Evolutionary conservation across 2,329 filamentous ascomycete genomes (phyloP), one percentile per base, ranked within the genome.

Genomic region (Magnaporthales sp.): DNA sequence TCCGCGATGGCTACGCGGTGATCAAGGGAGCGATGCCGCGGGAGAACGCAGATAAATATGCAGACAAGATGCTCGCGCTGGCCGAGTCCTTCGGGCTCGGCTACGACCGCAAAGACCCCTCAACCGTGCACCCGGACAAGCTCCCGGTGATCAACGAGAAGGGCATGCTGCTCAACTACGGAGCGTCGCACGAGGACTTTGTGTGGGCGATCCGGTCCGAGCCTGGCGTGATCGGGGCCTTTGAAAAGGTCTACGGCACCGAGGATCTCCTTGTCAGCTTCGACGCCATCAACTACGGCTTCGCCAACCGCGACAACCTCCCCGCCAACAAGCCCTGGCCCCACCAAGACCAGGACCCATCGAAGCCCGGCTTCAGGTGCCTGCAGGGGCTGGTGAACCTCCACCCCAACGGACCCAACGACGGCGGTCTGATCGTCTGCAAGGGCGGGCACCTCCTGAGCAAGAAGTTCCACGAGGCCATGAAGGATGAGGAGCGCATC

Each of bases 231-330:
- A 73, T 83, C 15, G 74, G 72, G 2, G 75, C 80, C 1, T 83
- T 84, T 64, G 80, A 78, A 69, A 79, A 79, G 71, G 75, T 83
- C 4, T 82, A 78, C 67, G 75, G 75, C 19, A 80, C 79, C 1
- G 71, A 78, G 63, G 80, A 83, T 63, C 71, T 83, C 26, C 76
- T 83, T 27, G 81, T 82, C 1, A 83, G 81, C 0, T 84, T 82
- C 68, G 81, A 83, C 68, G 78, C 78, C 8, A 73, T 81, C 68
- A 82, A 81, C 72, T 77, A 79, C 32, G 76, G 75, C 30, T 77
- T 83, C 67, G 75, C 79, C 11, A 80, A 79, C 68, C 76, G 75
- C 62, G 73, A 69, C 15, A 74, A 80, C 68, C 69, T 77, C 4
- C 70, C 73, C 4, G 65, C 70, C 10, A 80, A 78, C 71, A 77